A percentile compares a stretch with the other conserved stretches of the same genome.
Conservation (phyloP, 1,284 basidiomycete genomes). For the Mycena citricolor region DNA sequence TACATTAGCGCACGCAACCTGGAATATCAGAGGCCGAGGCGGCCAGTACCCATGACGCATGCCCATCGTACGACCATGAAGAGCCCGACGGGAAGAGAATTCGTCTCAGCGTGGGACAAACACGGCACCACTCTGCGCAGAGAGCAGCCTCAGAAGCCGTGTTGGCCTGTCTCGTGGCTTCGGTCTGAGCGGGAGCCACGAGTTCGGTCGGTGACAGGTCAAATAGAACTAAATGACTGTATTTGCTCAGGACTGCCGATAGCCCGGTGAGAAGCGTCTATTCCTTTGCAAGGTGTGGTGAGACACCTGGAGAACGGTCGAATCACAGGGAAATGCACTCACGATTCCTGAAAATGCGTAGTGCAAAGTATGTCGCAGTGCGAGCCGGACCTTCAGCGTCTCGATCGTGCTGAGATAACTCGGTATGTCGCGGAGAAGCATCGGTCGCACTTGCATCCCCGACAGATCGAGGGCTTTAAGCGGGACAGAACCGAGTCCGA, state of each 20-base stretch:
- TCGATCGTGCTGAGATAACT: constrained; percentile 49
- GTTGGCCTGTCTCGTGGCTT: no score
- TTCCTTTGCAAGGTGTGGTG: constrained; percentile 27
- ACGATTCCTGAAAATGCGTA: constrained; percentile 65
- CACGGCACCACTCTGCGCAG: constrained; percentile 53
- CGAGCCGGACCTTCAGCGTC: constrained; percentile 53
- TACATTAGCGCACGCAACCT: no score
- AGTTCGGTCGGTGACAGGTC: constrained; percentile 60
- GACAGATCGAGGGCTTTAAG: constrained; percentile 57
- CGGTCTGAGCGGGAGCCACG: constrained; percentile 42
- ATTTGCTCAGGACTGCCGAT: constrained; percentile 40
- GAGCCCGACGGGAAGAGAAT: constrained; percentile 57
- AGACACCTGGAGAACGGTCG: constrained; percentile 8
- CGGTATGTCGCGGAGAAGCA: constrained; percentile 55
- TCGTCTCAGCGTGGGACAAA: constrained; percentile 51
- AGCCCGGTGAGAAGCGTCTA: constrained; percentile 45
- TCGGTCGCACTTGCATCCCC: constrained; percentile 56
- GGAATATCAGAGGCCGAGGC: no score
- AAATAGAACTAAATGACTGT: constrained; percentile 37
- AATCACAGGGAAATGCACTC: constrained; percentile 34
- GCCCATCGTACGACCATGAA: constrained; percentile 38
- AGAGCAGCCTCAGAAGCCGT: constrained; percentile 50
- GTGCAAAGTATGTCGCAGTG: constrained; percentile 64
- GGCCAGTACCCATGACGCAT: constrained; percentile 30
- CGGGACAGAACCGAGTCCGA: constrained; percentile 46